phyloP scores from a whole-genome alignment of 192 early-diverging fungal species.

The Coemansia sp. region DNA sequence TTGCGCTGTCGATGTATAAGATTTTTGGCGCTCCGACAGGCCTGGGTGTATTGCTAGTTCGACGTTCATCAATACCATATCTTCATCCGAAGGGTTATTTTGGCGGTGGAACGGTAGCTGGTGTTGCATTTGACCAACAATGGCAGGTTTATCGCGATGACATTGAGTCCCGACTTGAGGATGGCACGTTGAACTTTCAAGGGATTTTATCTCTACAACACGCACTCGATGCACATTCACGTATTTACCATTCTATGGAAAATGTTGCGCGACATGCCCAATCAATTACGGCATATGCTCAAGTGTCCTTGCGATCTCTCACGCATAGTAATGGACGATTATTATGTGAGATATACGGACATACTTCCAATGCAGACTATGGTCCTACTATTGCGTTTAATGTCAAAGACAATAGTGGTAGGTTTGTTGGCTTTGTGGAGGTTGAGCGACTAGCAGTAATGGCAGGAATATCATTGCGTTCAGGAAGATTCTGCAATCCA shows the following conservation, averaged over 20 bases:
- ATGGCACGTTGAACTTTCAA: constrained; percentile 76
- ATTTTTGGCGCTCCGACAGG: constrained; percentile 86
- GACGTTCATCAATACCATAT: constrained; percentile 52
- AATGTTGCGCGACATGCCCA: constrained; percentile 55
- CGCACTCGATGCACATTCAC: constrained; percentile 60
- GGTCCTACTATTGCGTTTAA: constrained; percentile 76
- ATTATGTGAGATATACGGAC: constrained; percentile 45
- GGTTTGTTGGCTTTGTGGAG: constrained; percentile 62
- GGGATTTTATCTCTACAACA: constrained; percentile 70
- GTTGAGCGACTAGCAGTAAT: constrained; percentile 67
- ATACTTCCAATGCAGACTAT: constrained; percentile 3
- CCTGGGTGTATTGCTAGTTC: constrained; percentile 71
- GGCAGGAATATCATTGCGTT: constrained; percentile 66
- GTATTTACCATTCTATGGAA: constrained; percentile 48
- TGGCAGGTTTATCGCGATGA: constrained; percentile 60
- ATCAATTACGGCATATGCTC: constrained; percentile 49
- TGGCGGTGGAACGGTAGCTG: constrained; percentile 78
- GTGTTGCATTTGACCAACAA: constrained; percentile 53
- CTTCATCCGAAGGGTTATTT: constrained; percentile 62
- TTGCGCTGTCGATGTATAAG: constrained; percentile 82
- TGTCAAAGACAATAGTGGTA: constrained; percentile 56
- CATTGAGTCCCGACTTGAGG: constrained; percentile 62
- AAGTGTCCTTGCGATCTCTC: constrained; percentile 49
- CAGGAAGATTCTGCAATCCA: constrained; percentile 80
- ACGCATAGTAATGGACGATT: constrained; percentile 57